Conservation (phyloP, 257 asterid genomes). For the Knoxia roxburghii region DNA sequence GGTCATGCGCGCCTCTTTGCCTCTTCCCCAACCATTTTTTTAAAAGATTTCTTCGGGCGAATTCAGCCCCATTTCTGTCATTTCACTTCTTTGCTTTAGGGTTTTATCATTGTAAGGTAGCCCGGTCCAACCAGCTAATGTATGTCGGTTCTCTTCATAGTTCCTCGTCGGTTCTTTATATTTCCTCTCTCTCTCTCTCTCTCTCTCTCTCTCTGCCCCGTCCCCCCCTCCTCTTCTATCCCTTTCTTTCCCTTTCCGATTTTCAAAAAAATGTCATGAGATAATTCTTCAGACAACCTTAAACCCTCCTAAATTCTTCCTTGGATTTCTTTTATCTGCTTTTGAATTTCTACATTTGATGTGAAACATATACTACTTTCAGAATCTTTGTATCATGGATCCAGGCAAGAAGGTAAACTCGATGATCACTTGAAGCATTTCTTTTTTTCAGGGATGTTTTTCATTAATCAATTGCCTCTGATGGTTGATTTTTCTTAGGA, state of each 20-base stretch:
- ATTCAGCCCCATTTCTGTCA: slow-evolving; percentile 36
- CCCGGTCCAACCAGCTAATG: slow-evolving; percentile 11
- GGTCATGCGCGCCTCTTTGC: slow-evolving; percentile 14
- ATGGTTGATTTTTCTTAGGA: slow-evolving; percentile 5
- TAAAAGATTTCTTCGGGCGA: slow-evolving; percentile 25
- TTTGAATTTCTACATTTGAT: background rate
- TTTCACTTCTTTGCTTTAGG: slow-evolving; percentile 29
- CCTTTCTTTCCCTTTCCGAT: background rate
- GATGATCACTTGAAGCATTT: background rate
- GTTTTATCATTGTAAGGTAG: slow-evolving; percentile 13
- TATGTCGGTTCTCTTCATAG: slow-evolving; percentile 10
- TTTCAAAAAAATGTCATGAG: background rate
- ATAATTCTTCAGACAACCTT: background rate
- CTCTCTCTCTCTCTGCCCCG: background rate
- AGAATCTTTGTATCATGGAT: slow-evolving; percentile 26
- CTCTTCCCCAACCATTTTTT: background rate
- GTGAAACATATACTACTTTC: background rate
- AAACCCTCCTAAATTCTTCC: background rate
- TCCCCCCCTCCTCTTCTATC: background rate
- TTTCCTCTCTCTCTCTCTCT: background rate
- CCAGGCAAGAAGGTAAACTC: slow-evolving; percentile 32
- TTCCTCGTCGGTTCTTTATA: slow-evolving; percentile 4
- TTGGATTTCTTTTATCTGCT: background rate
- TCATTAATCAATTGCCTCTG: background rate
- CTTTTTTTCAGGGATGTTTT: background rate